A percentile compares a stretch with the other conserved stretches of the same genome.
Conservation (phyloP, 1,139 yeast species). For the Hanseniaspora sp. region DNA sequence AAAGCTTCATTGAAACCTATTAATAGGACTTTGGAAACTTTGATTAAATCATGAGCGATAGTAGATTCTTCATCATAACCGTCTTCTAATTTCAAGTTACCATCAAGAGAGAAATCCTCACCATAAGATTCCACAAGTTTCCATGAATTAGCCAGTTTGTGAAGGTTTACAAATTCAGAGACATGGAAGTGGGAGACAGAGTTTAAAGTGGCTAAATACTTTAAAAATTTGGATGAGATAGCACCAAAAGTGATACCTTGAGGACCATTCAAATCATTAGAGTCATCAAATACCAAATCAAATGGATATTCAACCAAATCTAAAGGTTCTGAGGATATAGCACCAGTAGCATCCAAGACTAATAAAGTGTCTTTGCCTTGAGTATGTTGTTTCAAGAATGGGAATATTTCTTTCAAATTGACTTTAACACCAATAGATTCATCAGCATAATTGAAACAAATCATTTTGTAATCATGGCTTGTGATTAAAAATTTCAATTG, state of each 20-base stretch:
- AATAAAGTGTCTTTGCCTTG: slow-evolving; percentile 71
- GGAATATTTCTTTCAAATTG: slow-evolving; percentile 55
- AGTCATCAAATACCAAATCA: slow-evolving; percentile 80
- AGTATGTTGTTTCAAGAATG: slow-evolving; percentile 39
- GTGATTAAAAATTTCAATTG: slow-evolving; percentile 33
- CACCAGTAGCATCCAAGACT: slow-evolving; percentile 88
- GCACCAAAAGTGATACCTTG: slow-evolving; percentile 76
- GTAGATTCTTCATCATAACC: not conserved
- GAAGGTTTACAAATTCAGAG: slow-evolving; percentile 6
- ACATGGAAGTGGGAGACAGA: slow-evolving; percentile 61
- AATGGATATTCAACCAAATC: slow-evolving; percentile 86
- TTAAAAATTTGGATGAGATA: slow-evolving; percentile 65
- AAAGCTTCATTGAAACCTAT: slow-evolving; percentile 11
- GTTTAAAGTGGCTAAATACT: slow-evolving; percentile 70
- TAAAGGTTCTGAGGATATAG: slow-evolving; percentile 77
- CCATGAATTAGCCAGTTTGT: not conserved
- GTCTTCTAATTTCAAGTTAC: slow-evolving; percentile 5
- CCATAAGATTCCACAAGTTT: slow-evolving; percentile 5
- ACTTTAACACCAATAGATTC: slow-evolving; percentile 87
- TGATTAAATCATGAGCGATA: slow-evolving; percentile 9
- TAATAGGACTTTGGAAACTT: slow-evolving; percentile 5
- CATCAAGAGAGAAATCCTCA: slow-evolving; percentile 10
- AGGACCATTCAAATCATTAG: slow-evolving; percentile 91
- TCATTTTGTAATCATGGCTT: slow-evolving; percentile 45
- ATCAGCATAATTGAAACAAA: slow-evolving; percentile 90